phyloP scores from a whole-genome alignment of 2,329 filamentous ascomycete genomes.

The Colletotrichum tropicale region DNA sequence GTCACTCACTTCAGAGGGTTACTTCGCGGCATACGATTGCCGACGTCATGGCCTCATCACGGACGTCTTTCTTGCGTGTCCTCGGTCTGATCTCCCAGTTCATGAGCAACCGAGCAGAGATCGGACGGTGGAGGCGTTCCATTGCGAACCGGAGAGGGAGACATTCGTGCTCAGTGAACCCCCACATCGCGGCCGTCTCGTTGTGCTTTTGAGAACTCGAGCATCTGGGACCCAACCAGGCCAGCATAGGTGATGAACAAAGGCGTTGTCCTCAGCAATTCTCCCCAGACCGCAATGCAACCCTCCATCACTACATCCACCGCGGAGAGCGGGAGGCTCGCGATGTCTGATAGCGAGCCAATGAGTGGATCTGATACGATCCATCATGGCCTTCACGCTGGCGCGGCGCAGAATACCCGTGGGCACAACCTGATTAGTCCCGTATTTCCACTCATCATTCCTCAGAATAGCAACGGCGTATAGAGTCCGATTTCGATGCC shows the following conservation, averaged over 20 bases:
- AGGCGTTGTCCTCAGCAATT: neutral
- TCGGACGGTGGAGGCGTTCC: neutral
- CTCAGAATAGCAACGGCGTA: neutral
- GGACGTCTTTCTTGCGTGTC: neutral
- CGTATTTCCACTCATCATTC: neutral
- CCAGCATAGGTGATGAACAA: neutral
- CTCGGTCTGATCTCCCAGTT: neutral
- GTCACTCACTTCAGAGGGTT: neutral
- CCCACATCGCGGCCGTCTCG: neutral
- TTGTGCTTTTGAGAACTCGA: neutral
- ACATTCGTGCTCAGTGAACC: neutral
- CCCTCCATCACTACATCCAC: neutral
- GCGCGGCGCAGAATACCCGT: neutral
- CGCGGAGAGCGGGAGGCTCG: neutral
- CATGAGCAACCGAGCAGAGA: neutral
- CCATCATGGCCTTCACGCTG: neutral
- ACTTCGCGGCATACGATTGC: neutral
- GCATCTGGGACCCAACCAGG: neutral
- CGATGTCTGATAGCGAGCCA: neutral
- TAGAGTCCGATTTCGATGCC: neutral
- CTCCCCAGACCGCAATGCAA: neutral
- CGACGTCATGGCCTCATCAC: neutral
- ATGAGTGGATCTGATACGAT: neutral
- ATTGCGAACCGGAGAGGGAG: neutral
- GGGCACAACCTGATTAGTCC: neutral